Percentiles rank a stretch among this genome's conserved stretches.
Conservation (phyloP, 2,329 filamentous ascomycete species). For the Aspergillus thermomutatus region DNA sequence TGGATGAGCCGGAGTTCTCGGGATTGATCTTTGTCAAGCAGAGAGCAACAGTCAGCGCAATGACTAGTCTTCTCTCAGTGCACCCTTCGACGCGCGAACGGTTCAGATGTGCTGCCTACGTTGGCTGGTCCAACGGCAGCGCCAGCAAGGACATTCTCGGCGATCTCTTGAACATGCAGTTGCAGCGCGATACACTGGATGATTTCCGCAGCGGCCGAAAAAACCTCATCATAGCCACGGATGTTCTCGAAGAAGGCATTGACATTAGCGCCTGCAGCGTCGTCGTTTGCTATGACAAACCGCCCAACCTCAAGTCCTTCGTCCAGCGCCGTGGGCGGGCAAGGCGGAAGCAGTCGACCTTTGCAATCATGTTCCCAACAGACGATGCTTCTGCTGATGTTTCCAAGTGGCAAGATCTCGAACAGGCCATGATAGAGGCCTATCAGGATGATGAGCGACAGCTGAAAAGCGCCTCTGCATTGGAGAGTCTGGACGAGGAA, state of each 20-base stretch:
- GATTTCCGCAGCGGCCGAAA: slow-evolving; percentile 53
- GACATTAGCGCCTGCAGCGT: slow-evolving; percentile 62
- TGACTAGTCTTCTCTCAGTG: slow-evolving; percentile 55
- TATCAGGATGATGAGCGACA: slow-evolving; percentile 65
- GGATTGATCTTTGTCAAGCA: slow-evolving; percentile 68
- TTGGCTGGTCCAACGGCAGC: slow-evolving; percentile 48
- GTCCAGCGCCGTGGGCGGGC: slow-evolving; percentile 64
- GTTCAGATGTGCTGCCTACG: slow-evolving; percentile 40
- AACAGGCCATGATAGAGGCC: slow-evolving; percentile 66
- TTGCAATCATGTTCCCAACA: slow-evolving; percentile 48
- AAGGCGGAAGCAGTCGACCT: slow-evolving; percentile 54
- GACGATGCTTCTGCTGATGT: slow-evolving; percentile 32
- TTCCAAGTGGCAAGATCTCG: slow-evolving; percentile 62
- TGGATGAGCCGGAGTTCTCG: slow-evolving; percentile 46
- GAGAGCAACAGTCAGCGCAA: slow-evolving; percentile 57
- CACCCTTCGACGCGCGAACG: slow-evolving; percentile 48
- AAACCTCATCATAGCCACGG: slow-evolving; percentile 58
- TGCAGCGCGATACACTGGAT: slow-evolving; percentile 51
- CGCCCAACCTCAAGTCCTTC: slow-evolving; percentile 61
- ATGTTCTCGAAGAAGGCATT: slow-evolving; percentile 60
- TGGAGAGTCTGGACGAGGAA: slow-evolving; percentile 49
- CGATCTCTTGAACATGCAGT: slow-evolving; percentile 46
- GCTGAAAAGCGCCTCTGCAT: slow-evolving; percentile 41
- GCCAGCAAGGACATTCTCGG: slow-evolving; percentile 47
- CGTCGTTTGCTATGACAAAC: slow-evolving; percentile 63